Evolutionary conservation across 2,329 filamentous ascomycete species (phyloP).

Genomic region (Colletotrichum agaves): DNA sequence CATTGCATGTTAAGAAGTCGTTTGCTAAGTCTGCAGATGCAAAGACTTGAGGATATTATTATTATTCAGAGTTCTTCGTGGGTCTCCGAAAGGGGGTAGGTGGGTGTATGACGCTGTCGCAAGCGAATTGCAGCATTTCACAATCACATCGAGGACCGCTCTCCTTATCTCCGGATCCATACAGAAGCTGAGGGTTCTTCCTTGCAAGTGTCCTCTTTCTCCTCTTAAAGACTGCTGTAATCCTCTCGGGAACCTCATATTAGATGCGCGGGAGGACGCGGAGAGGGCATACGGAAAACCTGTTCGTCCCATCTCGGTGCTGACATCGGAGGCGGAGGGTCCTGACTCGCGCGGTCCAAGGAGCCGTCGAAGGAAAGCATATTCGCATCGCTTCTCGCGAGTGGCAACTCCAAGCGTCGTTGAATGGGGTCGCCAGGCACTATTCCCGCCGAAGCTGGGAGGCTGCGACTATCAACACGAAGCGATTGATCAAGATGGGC

Average conservation of each 20-base stretch:
- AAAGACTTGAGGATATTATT: constrained; percentile 36
- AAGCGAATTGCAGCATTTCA: constrained; percentile 3
- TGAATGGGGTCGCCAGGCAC: not conserved
- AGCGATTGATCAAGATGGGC: constrained; percentile 21
- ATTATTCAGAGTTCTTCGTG: constrained; percentile 34
- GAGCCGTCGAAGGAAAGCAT: not conserved
- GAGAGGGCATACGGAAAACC: constrained; percentile 1
- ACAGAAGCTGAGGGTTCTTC: constrained; percentile 14
- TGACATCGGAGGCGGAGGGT: constrained; percentile 3
- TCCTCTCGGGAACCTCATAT: not conserved
- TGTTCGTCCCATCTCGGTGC: constrained; percentile 24
- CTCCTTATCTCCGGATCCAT: constrained; percentile 22
- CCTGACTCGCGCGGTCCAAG: constrained; percentile 29
- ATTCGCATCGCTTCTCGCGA: not conserved
- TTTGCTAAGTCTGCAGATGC: constrained; percentile 22
- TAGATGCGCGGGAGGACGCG: not conserved
- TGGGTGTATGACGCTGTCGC: constrained; percentile 24
- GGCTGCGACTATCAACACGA: constrained; percentile 15
- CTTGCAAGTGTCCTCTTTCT: not conserved
- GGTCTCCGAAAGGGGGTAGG: constrained; percentile 19
- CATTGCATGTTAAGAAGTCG: constrained; percentile 6
- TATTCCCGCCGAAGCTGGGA: not conserved
- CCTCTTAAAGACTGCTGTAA: not conserved
- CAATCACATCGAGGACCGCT: not conserved
- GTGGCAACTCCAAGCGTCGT: constrained; percentile 23